Evolutionary conservation across 192 early-diverging fungal species (phyloP), one percentile per base, ranked within the genome.

Genomic region (Gigaspora rosea): DNA sequence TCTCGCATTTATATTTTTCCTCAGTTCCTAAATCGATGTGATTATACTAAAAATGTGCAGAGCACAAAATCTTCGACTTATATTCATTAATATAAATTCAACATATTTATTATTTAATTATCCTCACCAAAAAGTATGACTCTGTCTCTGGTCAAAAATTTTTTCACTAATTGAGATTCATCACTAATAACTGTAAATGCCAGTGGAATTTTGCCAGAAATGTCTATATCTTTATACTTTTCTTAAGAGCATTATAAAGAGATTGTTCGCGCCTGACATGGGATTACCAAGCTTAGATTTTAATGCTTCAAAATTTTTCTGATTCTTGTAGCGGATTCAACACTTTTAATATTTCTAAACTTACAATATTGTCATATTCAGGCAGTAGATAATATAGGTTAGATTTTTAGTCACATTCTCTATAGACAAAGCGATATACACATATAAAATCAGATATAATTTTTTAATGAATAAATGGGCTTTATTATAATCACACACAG

Each of bases 361-460:
- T 16, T 50, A 73, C 35, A 49, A 74, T 32, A 74, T 49, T 73
- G 36, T 73, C 61, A 73, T 73, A 73, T 59, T 57, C 72, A 73
- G 27, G 27, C 27, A 0, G 27, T 1, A 27, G 27, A 27, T 27
- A 27, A 27, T 27, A 35, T 15, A 32, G 20, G 61, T 22, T 64
- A 51, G 41, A 63, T 32, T 13, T 63, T 13, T 63, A 35, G 33
- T 51, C 11, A 33, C n/a, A 13, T 66, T 66, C 47, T 66, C 51
- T 64, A 64, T 71, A 13, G 54, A 71, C 22, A 71, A 52, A 22
- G 16, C 50, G 32, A 71, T 33, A 71, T 63, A 32, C 61, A 63
- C 12, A 3, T 63, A 27, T n/a, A 63, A 32, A 32, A 35, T 33
- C 61, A 35, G 61, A 63, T 63, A 36, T 51, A 51, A 51, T 27